phyloP scores from a whole-genome alignment of 371 early-diverging fungal genomes.

The Basidiobolus meristosporus region DNA sequence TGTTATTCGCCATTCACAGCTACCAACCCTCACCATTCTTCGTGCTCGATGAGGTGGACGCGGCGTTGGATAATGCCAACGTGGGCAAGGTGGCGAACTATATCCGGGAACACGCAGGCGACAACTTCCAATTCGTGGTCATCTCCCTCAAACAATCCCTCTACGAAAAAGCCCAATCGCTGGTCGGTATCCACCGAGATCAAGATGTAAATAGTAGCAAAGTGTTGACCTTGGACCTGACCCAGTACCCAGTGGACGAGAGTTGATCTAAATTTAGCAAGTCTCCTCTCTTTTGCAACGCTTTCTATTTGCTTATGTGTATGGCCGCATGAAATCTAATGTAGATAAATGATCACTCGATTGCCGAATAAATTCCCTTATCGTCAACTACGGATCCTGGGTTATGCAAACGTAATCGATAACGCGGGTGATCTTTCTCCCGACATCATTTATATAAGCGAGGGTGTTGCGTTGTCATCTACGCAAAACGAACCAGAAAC shows the following conservation, averaged over 20 bases:
- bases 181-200: constrained; percentile 96
- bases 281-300: background rate
- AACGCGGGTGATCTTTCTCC: too few relatives aligned
- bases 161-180: constrained; percentile 84
- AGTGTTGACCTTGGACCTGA: constrained; percentile 51
- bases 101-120: constrained; percentile 31
- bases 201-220: constrained; percentile 63
- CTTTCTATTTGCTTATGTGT: background rate
- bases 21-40: constrained; percentile 97
- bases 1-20: constrained; percentile 93
- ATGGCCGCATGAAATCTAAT: background rate
- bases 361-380: too few relatives aligned
- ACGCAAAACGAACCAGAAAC: too few relatives aligned
- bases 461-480: too few relatives aligned
- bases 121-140: constrained; percentile 88
- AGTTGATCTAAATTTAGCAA: constrained; percentile 2
- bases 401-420: too few relatives aligned
- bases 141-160: constrained; percentile 92
- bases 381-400: too few relatives aligned
- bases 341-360: too few relatives aligned
- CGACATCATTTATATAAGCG: too few relatives aligned
- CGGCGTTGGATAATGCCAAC: constrained; percentile 96
- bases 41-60: constrained; percentile 99
- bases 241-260: constrained; percentile 8
- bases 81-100: constrained; percentile 84